A percentile compares a stretch with the other conserved stretches of the same genome.
These are phyloP conservation scores for Davidsoniella eucalypti DNA, from an alignment of 2,329 filamentous ascomycete species.

Conservation along the genomic window DNA sequence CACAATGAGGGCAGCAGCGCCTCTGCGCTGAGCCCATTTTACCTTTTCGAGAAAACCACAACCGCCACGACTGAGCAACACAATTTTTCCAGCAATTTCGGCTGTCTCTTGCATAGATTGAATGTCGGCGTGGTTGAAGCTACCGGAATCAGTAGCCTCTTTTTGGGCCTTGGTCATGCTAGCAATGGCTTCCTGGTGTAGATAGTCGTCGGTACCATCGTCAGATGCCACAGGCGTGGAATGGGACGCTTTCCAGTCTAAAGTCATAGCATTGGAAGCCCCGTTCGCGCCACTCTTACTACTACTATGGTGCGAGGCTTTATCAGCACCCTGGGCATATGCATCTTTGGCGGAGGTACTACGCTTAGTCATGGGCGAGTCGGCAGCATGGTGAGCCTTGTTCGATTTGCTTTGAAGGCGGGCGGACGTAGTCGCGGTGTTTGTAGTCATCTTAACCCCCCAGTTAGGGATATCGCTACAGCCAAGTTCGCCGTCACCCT, in stretches of 20 bases:
- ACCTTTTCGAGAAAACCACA: constrained; percentile 96
- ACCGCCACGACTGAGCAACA: constrained; percentile 76
- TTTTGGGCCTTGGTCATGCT: constrained; percentile 18
- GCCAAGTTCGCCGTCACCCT: constrained; percentile 69
- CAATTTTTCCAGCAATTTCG: constrained; percentile 86
- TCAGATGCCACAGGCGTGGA: constrained; percentile 23
- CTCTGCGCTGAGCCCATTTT: constrained; percentile 87
- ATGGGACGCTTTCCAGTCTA: constrained; percentile 14
- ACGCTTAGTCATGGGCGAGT: not conserved
- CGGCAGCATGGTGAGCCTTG: not conserved
- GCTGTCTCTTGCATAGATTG: constrained; percentile 81
- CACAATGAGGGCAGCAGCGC: constrained; percentile 78
- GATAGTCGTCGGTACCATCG: constrained; percentile 74
- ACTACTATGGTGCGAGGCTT: constrained; percentile 13
- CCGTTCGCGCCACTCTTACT: no score
- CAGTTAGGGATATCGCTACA: constrained; percentile 91
- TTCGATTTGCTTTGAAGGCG: constrained; percentile 14
- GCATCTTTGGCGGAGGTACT: not conserved
- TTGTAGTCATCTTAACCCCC: constrained; percentile 34
- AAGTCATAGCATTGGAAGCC: constrained; percentile 9
- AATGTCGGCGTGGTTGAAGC: constrained; percentile 66
- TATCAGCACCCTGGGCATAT: not conserved
- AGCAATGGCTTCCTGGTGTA: constrained; percentile 38
- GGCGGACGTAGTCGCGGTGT: not conserved
- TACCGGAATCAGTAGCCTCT: constrained; percentile 23